These are phyloP conservation scores for Hypoxylon sp. DNA, from an alignment of 2,329 filamentous ascomycete genomes.

Conservation along the genomic window DNA sequence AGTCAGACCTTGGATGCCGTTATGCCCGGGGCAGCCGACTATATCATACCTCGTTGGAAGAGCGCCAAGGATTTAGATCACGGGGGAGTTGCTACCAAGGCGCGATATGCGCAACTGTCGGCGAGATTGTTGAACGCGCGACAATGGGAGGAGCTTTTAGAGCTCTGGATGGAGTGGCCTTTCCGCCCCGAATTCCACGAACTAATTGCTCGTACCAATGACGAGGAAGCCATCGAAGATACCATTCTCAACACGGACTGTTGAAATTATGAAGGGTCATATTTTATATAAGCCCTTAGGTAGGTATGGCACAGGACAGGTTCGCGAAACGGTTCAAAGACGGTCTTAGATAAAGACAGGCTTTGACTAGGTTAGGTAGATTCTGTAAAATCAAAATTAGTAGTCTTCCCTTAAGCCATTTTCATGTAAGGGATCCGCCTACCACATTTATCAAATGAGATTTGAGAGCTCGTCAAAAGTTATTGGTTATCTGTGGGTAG, in stretches of 20 bases:
- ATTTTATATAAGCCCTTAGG: neutral
- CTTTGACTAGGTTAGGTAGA: neutral
- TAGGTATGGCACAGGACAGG: neutral
- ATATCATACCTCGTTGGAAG: slow-evolving; percentile 64
- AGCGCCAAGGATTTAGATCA: slow-evolving; percentile 63
- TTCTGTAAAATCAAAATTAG: neutral
- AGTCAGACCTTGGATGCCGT: slow-evolving; percentile 64
- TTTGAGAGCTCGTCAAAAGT: neutral
- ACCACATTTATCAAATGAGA: neutral
- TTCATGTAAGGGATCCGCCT: neutral
- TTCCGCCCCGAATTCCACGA: slow-evolving; percentile 68
- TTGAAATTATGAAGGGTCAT: neutral
- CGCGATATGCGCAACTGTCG: slow-evolving; percentile 60
- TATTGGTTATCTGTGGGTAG: neutral
- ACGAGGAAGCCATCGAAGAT: slow-evolving; percentile 44
- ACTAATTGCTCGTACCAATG: slow-evolving; percentile 60
- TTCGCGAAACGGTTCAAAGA: neutral
- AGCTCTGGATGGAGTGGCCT: slow-evolving; percentile 76
- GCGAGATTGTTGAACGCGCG: slow-evolving; percentile 65
- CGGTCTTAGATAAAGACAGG: neutral
- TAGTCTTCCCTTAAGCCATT: neutral
- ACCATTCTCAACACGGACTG: neutral
- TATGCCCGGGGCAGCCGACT: slow-evolving; percentile 73
- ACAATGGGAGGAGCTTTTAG: slow-evolving; percentile 72
- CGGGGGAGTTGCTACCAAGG: slow-evolving; percentile 62